Evolutionary conservation across 805 yeast genomes (phyloP), one percentile per base, ranked within the genome.

Genomic region (Candida odintsovae): DNA sequence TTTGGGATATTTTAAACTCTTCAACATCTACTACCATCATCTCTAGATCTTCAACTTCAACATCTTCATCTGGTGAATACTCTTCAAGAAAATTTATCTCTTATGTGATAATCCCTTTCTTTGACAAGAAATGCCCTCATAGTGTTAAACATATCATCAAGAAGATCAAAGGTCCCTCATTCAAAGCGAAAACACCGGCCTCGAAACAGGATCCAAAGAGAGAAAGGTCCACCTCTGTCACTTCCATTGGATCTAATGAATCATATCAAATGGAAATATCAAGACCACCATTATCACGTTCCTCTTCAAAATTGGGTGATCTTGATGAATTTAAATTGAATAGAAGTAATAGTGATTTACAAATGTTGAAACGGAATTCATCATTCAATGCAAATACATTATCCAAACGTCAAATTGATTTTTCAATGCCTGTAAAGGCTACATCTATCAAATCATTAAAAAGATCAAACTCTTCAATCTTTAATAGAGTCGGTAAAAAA

Each of bases 61-160:
- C 67, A 10, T 50, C 60, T 0, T 52, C 59, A 12, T 60, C 61
- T 25, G 66, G 64, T 38, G 76, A 72, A 40, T 63, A 68, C 7
- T 69, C 73, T 13, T 64, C 74, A 0, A 51, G 61, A 18, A 80
- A 78, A 4, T 80, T 77, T 54, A 60, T 77, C 35, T 77, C 72
- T 4, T 74, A 73, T 50, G 77, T 79, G 9, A 48, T 80, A 3
- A 68, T 79, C 1, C 84, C 85, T 0, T 77, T 72, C 58, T 80
- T 68, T 56, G 73, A 68, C 42, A 72, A 71, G 46, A 71, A 65
- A 48, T 59, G 77, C 4, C 84, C 85, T 0, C 54, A 64, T 37
- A 62, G 75, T 4, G 70, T 77, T 9, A 69, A 68, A 42, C 72
- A 70, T 48, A 62, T 78, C 20, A 64, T 77, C 6, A 69, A 68